Conservation (phyloP, 2,329 filamentous ascomycete species). For the Apiospora aurea region DNA sequence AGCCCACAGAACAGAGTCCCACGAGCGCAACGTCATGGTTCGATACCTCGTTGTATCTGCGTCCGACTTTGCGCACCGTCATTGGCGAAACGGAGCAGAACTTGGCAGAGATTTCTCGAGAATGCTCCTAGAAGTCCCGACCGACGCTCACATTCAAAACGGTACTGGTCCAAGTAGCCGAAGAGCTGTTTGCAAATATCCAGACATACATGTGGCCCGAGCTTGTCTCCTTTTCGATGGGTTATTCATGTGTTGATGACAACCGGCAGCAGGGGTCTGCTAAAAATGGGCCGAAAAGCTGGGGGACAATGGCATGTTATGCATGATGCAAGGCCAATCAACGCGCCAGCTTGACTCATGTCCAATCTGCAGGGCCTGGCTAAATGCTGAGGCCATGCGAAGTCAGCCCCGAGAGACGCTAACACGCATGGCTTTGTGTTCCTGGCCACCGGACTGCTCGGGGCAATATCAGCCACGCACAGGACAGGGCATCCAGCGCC, state of each 20-base stretch:
- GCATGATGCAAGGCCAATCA: neutral
- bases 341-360: neutral
- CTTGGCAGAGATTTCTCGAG: neutral
- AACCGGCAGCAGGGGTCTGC: neutral
- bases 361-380: neutral
- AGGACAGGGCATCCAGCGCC: neutral
- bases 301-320: constrained; percentile 13
- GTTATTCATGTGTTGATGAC: neutral
- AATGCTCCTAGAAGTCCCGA: neutral
- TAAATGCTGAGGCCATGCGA: neutral
- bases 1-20: neutral
- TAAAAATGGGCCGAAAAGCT: neutral
- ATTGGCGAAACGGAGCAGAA: neutral
- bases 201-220: neutral
- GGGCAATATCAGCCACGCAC: neutral
- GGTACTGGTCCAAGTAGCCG: neutral
- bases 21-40: constrained; percentile 17
- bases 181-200: neutral
- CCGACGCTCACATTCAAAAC: neutral
- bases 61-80: neutral
- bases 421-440: neutral
- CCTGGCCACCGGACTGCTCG: neutral
- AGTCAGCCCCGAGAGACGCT: constrained; percentile 15
- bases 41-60: neutral
- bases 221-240: neutral